These are phyloP conservation scores for Chondrus crispus DNA, from an alignment of 23 red algal species.

Conservation along the genomic window DNA sequence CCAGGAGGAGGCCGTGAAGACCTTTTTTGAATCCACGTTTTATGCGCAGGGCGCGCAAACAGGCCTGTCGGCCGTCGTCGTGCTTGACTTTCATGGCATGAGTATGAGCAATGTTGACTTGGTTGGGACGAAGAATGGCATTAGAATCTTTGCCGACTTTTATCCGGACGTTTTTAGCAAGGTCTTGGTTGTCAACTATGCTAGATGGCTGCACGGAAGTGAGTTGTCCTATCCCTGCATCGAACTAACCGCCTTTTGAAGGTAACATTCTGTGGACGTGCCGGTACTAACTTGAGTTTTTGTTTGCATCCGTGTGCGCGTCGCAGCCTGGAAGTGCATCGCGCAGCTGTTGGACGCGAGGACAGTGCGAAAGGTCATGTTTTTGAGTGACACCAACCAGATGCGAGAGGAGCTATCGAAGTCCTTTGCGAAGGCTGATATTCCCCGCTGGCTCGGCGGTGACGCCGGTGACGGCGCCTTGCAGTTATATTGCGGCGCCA, in stretches of 20 bases:
- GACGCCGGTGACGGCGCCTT: conserved; percentile 4
- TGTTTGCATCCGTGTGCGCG: not conserved
- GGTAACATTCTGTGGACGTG: not conserved
- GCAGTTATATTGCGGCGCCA: not conserved
- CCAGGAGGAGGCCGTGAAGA: conserved; percentile 16
- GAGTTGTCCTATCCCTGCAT: not conserved
- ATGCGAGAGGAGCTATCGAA: conserved; percentile 5
- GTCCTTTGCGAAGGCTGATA: not conserved
- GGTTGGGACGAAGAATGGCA: conserved; percentile 8
- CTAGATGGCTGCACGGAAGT: conserved; percentile 53
- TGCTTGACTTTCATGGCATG: conserved; percentile 23
- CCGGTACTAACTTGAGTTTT: not conserved
- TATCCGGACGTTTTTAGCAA: conserved; percentile 43
- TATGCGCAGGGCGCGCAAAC: not conserved
- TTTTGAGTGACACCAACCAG: not conserved
- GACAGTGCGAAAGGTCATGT: conserved; percentile 29
- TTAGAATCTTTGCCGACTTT: conserved; percentile 14
- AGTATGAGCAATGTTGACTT: conserved; percentile 36
- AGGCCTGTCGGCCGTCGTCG: not conserved
- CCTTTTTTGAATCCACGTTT: conserved; percentile 1
- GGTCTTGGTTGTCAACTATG: conserved; percentile 38
- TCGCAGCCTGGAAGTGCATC: conserved; percentile 28
- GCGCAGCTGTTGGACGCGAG: conserved; percentile 16
- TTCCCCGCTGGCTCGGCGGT: conserved; percentile 28
- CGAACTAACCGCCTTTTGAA: not conserved